Base-by-base conservation (phyloP, 345 rosid genomes). In the Eucalyptus erythrocorys region DNA sequence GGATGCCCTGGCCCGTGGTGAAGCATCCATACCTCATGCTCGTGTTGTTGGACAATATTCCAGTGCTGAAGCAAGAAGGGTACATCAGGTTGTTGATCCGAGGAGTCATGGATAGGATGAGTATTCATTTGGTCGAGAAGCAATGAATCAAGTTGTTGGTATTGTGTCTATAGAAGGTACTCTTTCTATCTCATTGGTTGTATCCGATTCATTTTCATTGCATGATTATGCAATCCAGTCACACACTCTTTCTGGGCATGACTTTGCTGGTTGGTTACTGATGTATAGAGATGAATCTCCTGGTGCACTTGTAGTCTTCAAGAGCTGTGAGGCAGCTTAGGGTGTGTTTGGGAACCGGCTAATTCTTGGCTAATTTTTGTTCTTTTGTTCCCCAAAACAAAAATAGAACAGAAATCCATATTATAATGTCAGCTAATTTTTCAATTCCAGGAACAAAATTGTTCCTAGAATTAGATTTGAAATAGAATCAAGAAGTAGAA, bases 11-110 rank as follows among this genome's bases (percentile, higher is more conserved):
- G 96, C 99, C 24, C 87, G 89, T 2, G 99, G 99, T 40, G 95
- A 97, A 89, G 92, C 92, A 24, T 89, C 95, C 4, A 88, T 97
- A 89, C 99, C 99, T 86, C 98, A 96, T 93, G 95, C 98, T 53
- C 97, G 99, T 59, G 95, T 94, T 6, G 96, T 95, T 8, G 99
- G 99, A 86, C 97, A 96, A 89, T 96, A 93, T 90, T 93, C 97
- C 37, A 97, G 95, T 53, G 93, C 99, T 2, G 97, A 96, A 89
- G 88, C 92, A 15, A 93, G 98, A 87, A 95, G 91, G 87, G 96
- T 95, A 80, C 99, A 94, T 89, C 96, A 91, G 89, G 95, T 95
- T 88, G 93, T 87, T 92, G 97, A 94, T 93, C 99, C 99, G 80
- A 94, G 97, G 91, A 96, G 99, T 92, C 99, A 96, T 92, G 97